Evolutionary conservation across 1,284 basidiomycete species (phyloP).

Genomic region (Papiliotrema nemorosa): DNA sequence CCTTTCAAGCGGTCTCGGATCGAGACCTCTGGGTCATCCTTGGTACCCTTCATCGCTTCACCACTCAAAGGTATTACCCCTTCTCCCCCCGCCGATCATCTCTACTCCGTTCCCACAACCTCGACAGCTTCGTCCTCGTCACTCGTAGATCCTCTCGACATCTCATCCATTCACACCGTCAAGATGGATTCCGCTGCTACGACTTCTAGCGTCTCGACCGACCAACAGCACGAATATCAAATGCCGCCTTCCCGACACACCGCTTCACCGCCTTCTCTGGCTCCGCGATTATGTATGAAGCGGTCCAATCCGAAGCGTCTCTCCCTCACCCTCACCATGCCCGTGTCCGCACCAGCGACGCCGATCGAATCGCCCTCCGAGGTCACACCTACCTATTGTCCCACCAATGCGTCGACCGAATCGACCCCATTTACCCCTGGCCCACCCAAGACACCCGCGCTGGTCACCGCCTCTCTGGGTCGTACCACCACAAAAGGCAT

Average conservation of each 20-base stretch:
- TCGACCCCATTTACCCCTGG: slow-evolving; percentile 37
- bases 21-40: not conserved
- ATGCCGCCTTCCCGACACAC: too few species aligned
- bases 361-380: slow-evolving; percentile 14
- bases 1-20: not conserved
- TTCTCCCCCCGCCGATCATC: too few species aligned
- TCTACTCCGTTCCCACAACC: not conserved
- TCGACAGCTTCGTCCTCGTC: not conserved
- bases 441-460: slow-evolving; percentile 31
- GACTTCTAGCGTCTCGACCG: not conserved
- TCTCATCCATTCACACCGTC: not conserved
- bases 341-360: slow-evolving; percentile 6
- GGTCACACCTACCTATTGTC: slow-evolving; percentile 6
- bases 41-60: not conserved
- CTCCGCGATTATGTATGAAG: slow-evolving; percentile 23
- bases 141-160: not conserved
- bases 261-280: slow-evolving; percentile 7
- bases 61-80: too few species aligned
- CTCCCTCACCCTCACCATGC: slow-evolving; percentile 29
- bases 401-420: slow-evolving; percentile 13
- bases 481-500: slow-evolving; percentile 13
- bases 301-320: slow-evolving; percentile 40
- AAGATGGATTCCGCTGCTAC: not conserved
- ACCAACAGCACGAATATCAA: too few species aligned
- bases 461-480: slow-evolving; percentile 18